Percentiles rank a stretch among this genome's conserved stretches.
phyloP scores from a whole-genome alignment of 768 basidiomycete genomes.

The Kwoniella bestiolae region DNA sequence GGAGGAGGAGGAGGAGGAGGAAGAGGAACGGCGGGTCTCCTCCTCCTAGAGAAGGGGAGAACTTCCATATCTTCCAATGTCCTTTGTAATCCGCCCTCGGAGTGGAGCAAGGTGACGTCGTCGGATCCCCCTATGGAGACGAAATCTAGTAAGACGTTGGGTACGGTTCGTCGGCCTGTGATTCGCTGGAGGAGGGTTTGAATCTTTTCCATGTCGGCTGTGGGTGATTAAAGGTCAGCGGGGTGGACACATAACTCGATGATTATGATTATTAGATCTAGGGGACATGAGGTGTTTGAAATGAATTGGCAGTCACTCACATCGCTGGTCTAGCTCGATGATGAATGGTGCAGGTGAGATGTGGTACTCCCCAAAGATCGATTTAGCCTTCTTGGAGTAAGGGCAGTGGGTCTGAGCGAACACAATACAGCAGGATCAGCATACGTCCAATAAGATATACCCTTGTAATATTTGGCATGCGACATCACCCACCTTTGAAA shows the following conservation, averaged over 20 bases:
- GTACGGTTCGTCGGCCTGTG: conserved; percentile 57
- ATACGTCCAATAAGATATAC: no score
- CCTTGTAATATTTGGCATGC: background rate
- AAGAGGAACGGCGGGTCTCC: background rate
- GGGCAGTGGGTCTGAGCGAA: conserved; percentile 55
- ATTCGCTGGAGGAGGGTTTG: conserved; percentile 52
- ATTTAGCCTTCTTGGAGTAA: conserved; percentile 56
- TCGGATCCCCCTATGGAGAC: conserved; percentile 55
- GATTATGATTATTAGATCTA: no score
- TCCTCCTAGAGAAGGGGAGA: conserved; percentile 26
- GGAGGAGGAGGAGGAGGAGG: background rate
- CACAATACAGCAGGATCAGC: background rate
- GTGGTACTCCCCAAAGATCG: conserved; percentile 47
- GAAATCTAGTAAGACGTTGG: conserved; percentile 57
- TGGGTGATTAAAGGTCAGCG: background rate
- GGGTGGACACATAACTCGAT: no score
- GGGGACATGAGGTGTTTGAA: background rate
- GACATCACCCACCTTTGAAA: conserved; percentile 51
- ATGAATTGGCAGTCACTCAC: conserved; percentile 33
- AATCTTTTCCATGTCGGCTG: conserved; percentile 50
- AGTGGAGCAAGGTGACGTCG: conserved; percentile 54
- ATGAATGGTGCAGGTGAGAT: conserved; percentile 50
- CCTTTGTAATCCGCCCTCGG: conserved; percentile 54
- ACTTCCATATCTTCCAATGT: conserved; percentile 38
- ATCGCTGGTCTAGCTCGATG: conserved; percentile 55